Evolutionary conservation across 768 basidiomycete genomes (phyloP), one percentile per base, ranked within the genome.

Genomic region (Phlebiopsis gigantea): DNA sequence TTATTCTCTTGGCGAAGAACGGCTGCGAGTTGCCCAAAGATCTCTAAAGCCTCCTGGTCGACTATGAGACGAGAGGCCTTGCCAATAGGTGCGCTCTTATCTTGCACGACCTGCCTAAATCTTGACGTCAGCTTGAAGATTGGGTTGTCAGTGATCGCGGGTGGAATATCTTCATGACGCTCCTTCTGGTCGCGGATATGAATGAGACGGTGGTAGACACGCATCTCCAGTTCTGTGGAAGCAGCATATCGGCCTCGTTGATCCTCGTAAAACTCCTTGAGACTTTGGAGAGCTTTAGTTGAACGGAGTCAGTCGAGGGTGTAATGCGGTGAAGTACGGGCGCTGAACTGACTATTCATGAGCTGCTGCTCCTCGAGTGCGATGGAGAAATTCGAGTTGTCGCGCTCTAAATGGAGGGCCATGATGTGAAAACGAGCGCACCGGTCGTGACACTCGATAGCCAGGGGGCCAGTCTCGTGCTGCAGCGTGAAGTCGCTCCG

Each of bases 401-500:
- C 82, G 24, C 85, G 80, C 68, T 84, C 69, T 8, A 73, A 70
- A 46, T 93, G 90, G 24, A 96, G 69, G 0, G 87, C 87, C 1
- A 98, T 75, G 53, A 98, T 90, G 69, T 98, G 96, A 65, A 90
- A 98, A 34, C 96, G 83, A 42, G 89, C 95, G 67, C 95, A 96
- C 53, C 96, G 84, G 66, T 94, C 95, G 63, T 96, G 88, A 64
- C 90, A 93, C 62, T 90, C 88, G 48, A 96, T 93, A 2, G 94
- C 91, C 45, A 85, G 61, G 1, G 78, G 71, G 6, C 88, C 89
- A 31, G 84, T 85, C 57, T 85, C 81, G 59, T 88, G 89, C 68
- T 98, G 96, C 79, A 97, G 88, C 0, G 92, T 93, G 61, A 98
- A 96, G 68, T 99, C 96, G 63, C 88, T 94, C 26, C 96, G 77